phyloP scores from a whole-genome alignment of 441 rosid species.

The Corymbia citriodora region DNA sequence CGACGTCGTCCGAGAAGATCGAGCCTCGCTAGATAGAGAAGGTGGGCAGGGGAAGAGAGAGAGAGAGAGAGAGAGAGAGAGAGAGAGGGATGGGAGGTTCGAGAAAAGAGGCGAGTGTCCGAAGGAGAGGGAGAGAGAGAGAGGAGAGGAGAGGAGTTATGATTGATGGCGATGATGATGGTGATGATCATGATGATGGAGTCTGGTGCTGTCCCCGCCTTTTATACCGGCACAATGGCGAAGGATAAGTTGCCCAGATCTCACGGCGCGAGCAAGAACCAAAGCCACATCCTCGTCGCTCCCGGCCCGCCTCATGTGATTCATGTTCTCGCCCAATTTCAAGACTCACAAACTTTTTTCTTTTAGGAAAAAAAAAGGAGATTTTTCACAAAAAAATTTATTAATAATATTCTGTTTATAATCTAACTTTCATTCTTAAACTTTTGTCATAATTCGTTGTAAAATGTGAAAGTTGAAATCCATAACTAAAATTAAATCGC shows the following conservation, averaged over 20 bases:
- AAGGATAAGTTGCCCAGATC: conserved; percentile 25
- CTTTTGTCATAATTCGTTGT: too few species aligned
- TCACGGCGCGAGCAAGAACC: conserved; percentile 8
- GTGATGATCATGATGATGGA: neutral
- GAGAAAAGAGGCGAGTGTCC: conserved; percentile 14
- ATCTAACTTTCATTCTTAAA: too few species aligned
- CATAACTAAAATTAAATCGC: too few species aligned
- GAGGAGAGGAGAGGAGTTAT: conserved; percentile 12
- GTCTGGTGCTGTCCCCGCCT: neutral
- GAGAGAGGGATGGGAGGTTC: conserved; percentile 37
- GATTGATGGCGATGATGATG: conserved; percentile 20
- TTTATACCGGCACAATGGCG: neutral
- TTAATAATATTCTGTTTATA: too few species aligned
- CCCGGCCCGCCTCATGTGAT: neutral
- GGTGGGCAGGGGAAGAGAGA: neutral
- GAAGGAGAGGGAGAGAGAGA: neutral
- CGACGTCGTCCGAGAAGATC: neutral
- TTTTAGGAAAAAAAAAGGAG: too few species aligned
- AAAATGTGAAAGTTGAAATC: too few species aligned
- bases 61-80: neutral
- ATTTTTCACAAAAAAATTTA: too few species aligned
- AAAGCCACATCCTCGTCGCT: conserved; percentile 41
- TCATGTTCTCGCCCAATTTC: neutral
- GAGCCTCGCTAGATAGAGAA: neutral
- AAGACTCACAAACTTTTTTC: neutral